Evolutionary conservation across 2,329 filamentous ascomycete genomes (phyloP).

Genomic region (Arthrinium phaeospermum): DNA sequence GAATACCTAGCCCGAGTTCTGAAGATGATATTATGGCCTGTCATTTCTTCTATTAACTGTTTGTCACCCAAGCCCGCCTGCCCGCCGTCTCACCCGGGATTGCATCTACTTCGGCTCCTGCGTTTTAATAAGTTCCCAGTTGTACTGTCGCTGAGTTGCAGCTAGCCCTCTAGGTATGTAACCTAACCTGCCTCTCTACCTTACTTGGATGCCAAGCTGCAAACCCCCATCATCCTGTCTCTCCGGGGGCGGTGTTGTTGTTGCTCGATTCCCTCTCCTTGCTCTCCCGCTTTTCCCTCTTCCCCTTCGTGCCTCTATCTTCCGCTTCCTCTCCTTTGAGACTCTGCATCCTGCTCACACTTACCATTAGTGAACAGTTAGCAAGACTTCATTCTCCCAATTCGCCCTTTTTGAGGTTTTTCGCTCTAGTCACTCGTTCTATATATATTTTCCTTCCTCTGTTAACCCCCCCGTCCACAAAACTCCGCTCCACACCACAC

Average conservation of each 20-base stretch:
- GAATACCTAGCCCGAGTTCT: background rate
- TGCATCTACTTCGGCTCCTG: slow-evolving; percentile 14
- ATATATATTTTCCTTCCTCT: background rate
- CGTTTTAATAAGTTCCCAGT: slow-evolving; percentile 16
- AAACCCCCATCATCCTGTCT: slow-evolving; percentile 15
- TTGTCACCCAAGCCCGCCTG: slow-evolving; percentile 17
- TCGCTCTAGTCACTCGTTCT: slow-evolving; percentile 12
- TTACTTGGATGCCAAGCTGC: slow-evolving; percentile 10
- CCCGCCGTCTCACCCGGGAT: slow-evolving; percentile 17
- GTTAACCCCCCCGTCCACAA: background rate
- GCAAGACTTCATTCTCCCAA: background rate
- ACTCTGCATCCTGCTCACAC: background rate
- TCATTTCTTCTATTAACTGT: slow-evolving; percentile 17
- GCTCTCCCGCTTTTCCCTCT: background rate
- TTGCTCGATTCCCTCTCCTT: slow-evolving; percentile 2
- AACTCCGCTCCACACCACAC: background rate
- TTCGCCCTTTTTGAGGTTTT: background rate
- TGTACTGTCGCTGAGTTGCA: slow-evolving; percentile 14
- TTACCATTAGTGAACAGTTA: background rate
- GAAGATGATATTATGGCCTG: slow-evolving; percentile 16
- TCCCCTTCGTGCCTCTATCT: background rate
- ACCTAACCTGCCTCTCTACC: slow-evolving; percentile 16
- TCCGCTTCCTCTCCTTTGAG: background rate
- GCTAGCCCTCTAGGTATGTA: slow-evolving; percentile 15
- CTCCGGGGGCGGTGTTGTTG: slow-evolving; percentile 1